Evolutionary conservation across 2,329 filamentous ascomycete species (phyloP).

Genomic region (Verticillium zaregamsianum): DNA sequence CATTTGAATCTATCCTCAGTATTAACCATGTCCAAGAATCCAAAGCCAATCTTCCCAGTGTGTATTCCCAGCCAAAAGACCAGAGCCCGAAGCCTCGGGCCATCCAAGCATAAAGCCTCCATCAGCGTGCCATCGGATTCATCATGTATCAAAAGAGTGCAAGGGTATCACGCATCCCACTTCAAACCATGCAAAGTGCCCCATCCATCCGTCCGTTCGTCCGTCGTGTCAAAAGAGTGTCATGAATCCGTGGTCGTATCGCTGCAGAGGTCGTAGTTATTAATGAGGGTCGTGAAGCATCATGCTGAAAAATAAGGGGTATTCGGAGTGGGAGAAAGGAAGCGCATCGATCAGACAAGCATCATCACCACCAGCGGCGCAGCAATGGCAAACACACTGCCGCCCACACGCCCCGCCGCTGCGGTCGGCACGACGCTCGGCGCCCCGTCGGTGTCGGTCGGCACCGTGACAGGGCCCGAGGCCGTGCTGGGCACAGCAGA

Average conservation of each 20-base stretch:
- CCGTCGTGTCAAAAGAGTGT: background rate
- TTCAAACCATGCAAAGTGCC: background rate
- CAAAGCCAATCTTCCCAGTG: background rate
- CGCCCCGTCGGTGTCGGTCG: background rate
- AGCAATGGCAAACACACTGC: constrained; percentile 3
- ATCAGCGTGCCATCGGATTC: background rate
- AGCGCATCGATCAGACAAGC: constrained; percentile 2
- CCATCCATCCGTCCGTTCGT: background rate
- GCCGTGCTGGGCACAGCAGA: constrained; percentile 1
- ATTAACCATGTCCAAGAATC: background rate
- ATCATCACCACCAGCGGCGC: constrained; percentile 8
- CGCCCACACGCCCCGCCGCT: background rate
- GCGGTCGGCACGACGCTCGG: background rate
- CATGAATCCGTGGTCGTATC: background rate
- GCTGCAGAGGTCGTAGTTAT: background rate
- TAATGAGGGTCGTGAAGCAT: constrained; percentile 7
- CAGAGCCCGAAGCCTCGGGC: background rate
- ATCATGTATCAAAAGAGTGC: background rate
- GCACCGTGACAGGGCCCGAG: background rate
- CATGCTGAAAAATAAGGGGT: background rate
- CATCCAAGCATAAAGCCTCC: background rate
- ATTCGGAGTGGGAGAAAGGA: background rate
- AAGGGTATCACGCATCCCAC: background rate
- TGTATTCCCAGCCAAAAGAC: background rate
- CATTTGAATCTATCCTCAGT: background rate